Conservation (phyloP, 768 basidiomycete genomes). For the Panellus pusillus region DNA sequence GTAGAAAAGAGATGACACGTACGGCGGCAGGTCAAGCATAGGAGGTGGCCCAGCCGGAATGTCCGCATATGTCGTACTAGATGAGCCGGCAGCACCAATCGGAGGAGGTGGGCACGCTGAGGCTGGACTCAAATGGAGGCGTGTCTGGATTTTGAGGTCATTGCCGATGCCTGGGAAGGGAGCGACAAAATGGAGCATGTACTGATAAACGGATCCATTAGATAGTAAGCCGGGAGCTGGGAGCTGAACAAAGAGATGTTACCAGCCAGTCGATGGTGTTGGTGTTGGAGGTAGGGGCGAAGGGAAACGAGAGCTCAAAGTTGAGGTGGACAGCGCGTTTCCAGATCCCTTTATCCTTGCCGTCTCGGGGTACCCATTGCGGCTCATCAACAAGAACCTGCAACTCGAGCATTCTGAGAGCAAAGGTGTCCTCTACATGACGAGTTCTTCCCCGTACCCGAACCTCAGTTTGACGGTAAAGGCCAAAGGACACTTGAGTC, state of each 20-base stretch:
- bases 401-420: not conserved
- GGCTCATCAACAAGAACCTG: not conserved
- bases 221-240: not conserved
- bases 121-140: not conserved
- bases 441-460: not conserved
- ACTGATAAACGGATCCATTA: not conserved
- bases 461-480: not conserved
- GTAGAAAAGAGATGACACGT: not conserved
- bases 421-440: not conserved
- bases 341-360: conserved; percentile 4
- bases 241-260: not conserved
- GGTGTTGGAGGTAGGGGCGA: conserved; percentile 1
- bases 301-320: conserved; percentile 3
- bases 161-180: conserved; percentile 11
- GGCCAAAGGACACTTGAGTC: not conserved
- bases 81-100: not conserved
- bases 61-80: not conserved
- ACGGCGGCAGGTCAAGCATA: not conserved
- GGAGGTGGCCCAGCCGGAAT: not conserved
- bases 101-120: not conserved
- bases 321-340: conserved; percentile 1
- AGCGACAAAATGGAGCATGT: not conserved
- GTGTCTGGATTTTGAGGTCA: not conserved
- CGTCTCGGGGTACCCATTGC: conserved; percentile 8
- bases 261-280: conserved; percentile 3